These are phyloP conservation scores for Cladochytrium replicatum DNA, from an alignment of 192 early-diverging fungal genomes.

Conservation along the genomic window DNA sequence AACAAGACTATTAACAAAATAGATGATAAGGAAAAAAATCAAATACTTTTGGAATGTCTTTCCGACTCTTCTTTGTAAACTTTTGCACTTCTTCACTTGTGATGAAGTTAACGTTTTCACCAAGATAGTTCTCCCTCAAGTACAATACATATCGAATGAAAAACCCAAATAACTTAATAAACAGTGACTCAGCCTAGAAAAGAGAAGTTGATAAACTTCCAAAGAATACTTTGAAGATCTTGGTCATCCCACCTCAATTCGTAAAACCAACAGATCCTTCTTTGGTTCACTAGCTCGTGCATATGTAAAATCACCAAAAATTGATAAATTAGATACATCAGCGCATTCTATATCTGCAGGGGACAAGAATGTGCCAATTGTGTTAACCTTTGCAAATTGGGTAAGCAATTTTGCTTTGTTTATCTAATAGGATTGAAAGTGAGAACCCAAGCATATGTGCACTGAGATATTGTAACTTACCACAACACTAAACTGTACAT, in stretches of 20 bases:
- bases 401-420: too few relatives aligned
- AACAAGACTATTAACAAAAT: too few relatives aligned
- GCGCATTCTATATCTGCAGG: slow-evolving; percentile 41
- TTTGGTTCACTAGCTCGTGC: too few relatives aligned
- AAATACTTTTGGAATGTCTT: slow-evolving; percentile 1
- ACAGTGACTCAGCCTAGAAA: slow-evolving; percentile 41
- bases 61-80: background rate
- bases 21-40: too few relatives aligned
- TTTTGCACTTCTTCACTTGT: slow-evolving; percentile 45
- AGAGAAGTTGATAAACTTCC: too few relatives aligned
- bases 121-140: slow-evolving; percentile 64
- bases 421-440: too few relatives aligned
- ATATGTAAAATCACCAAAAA: too few relatives aligned
- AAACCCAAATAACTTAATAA: slow-evolving; percentile 56
- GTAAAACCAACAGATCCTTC: too few relatives aligned
- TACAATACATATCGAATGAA: slow-evolving; percentile 56
- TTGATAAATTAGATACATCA: slow-evolving; percentile 9
- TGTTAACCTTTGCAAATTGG: slow-evolving; percentile 54
- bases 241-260: too few relatives aligned
- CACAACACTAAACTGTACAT: slow-evolving; percentile 41
- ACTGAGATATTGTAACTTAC: slow-evolving; percentile 34
- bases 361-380: slow-evolving; percentile 51
- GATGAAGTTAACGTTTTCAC: slow-evolving; percentile 44
- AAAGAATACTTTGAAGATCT: too few relatives aligned
- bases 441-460: slow-evolving; percentile 37